Conservation (phyloP, 352 stramenopile genomes). For the Phytophthora tubulina region DNA sequence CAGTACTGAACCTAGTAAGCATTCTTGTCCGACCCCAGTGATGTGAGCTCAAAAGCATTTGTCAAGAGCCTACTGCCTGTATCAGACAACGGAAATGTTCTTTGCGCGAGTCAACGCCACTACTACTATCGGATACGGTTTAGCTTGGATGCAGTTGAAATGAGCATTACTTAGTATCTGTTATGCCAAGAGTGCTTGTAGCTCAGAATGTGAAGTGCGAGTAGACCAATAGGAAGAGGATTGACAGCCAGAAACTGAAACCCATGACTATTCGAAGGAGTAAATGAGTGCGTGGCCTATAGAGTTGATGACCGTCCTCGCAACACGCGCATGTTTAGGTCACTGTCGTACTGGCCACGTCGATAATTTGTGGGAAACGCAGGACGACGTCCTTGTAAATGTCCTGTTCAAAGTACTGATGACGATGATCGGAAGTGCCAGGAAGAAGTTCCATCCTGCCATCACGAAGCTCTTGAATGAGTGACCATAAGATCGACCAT, state of each 20-base stretch:
- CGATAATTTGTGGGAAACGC: slow-evolving; percentile 67
- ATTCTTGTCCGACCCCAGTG: too few species aligned
- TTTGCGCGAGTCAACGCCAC: too few species aligned
- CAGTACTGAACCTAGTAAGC: too few species aligned
- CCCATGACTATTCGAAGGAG: slow-evolving; percentile 61
- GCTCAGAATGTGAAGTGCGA: slow-evolving; percentile 72
- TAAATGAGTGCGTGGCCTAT: slow-evolving; percentile 63
- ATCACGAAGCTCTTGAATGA: slow-evolving; percentile 87
- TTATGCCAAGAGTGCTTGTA: slow-evolving; percentile 35
- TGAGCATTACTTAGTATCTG: too few species aligned
- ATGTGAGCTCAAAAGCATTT: too few species aligned
- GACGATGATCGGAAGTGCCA: slow-evolving; percentile 90
- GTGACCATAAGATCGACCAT: slow-evolving; percentile 88
- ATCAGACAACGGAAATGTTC: too few species aligned
- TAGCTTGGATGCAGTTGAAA: too few species aligned
- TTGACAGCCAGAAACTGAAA: slow-evolving; percentile 69
- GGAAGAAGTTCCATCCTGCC: slow-evolving; percentile 89
- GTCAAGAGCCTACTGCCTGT: too few species aligned
- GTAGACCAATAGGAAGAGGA: slow-evolving; percentile 75
- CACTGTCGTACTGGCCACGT: slow-evolving; percentile 56
- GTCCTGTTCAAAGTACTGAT: slow-evolving; percentile 80
- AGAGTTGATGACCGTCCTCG: slow-evolving; percentile 60
- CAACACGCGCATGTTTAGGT: slow-evolving; percentile 71
- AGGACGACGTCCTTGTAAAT: slow-evolving; percentile 58
- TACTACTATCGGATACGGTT: too few species aligned